These are phyloP conservation scores for Pleurotus giganteus DNA, from an alignment of 768 basidiomycete genomes.

Conservation along the genomic window DNA sequence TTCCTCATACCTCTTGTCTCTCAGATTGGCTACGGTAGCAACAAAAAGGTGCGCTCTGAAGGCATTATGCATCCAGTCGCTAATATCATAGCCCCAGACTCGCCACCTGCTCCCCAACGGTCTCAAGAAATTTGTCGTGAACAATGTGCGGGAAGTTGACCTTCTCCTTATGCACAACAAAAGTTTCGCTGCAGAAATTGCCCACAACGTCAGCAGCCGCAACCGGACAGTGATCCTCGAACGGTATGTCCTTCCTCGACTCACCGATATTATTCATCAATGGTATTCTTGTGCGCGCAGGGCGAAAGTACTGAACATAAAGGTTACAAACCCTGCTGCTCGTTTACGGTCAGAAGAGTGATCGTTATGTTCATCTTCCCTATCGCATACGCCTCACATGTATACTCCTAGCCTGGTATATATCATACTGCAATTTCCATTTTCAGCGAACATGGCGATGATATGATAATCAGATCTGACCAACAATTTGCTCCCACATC, in stretches of 20 bases:
- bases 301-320: constrained; percentile 84
- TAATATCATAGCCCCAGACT: constrained; percentile 46
- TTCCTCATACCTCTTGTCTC: constrained; percentile 5
- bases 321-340: constrained; percentile 91
- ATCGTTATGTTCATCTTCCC: constrained; percentile 37
- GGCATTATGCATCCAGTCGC: neutral
- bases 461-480: neutral
- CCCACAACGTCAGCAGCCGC: constrained; percentile 93
- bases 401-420: constrained; percentile 55
- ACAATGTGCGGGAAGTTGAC: constrained; percentile 91
- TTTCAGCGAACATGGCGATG: neutral
- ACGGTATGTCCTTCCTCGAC: constrained; percentile 47
- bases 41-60: constrained; percentile 61
- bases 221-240: constrained; percentile 92
- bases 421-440: constrained; percentile 41
- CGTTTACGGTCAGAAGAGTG: constrained; percentile 95
- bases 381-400: constrained; percentile 42
- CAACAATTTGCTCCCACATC: neutral
- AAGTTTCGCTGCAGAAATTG: constrained; percentile 93
- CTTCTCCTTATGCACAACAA: constrained; percentile 98
- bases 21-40: constrained; percentile 87
- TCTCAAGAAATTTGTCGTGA: constrained; percentile 92
- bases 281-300: constrained; percentile 31
- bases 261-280: neutral
- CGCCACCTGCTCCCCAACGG: constrained; percentile 95